Evolutionary conservation across 179 eudicot species (phyloP), one percentile per base, ranked within the genome.

Genomic region (Corrigiola litoralis): DNA sequence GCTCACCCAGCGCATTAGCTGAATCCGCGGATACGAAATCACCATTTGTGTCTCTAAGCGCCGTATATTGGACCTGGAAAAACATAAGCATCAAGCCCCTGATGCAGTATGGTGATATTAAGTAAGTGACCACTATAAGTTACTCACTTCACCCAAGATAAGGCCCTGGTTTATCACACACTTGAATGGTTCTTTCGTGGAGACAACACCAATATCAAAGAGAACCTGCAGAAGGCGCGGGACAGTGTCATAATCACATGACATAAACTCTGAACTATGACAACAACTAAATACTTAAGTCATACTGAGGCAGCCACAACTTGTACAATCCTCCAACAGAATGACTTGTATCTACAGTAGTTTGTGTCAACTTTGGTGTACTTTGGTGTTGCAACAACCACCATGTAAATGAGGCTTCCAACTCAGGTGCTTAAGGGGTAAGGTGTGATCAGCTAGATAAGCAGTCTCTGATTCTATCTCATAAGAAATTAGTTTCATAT

Each of bases 81-180:
- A 46, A 63, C 49, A 69, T 48, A 46, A 50, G 58, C 12, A 50
- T 50, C 27, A 61, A 10, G 4, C 40, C 27, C 6, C 74, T 74
- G 31, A 59, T 65, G 47, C 42, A 69, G 56, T 17, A 50, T 29
- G 58, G 44, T 29, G 69, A 36, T 17, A 52, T 16, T 41, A 52
- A 23, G 20, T 9, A 38, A 28, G 24, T 29, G 33, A 38, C 24
- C 41, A 33, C 12, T n/a, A 32, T 24, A 67, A 71, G 66, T 49
- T 33, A 75, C 95, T 87, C 81, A 95, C 99, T 76, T 91, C 96
- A 40, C 99, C 99, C 25, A 94, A 82, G 63, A 95, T 95, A 54
- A 95, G 88, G 66, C 99, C 99, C 81, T 95, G 97, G 79, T 95
- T 95, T 79, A 95, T 91, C 63, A 95, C 97, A 67, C 99, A 91